Base-by-base conservation (phyloP, 1,284 basidiomycete species). In the Albatrellus sp. region DNA sequence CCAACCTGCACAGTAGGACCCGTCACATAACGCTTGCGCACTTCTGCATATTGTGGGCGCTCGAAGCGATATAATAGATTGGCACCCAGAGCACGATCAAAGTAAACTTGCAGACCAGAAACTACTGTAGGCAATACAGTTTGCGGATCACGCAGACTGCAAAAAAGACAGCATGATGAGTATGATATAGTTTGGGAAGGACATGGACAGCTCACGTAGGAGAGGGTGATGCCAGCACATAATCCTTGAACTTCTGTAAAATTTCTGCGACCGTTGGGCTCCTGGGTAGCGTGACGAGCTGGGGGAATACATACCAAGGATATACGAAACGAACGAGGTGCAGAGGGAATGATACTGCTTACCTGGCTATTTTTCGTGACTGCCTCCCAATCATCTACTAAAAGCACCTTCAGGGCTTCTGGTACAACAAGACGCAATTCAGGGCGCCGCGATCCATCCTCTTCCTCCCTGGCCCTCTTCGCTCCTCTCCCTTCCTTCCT, bases 341-440 rank as follows among this genome's bases (percentile, higher is more conserved):
- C 38, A 39, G 33, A 43, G 30, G 10, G 30, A 37, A 2, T n/a
- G 12, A 37, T 16, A 43, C 28, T 24, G 38, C 10, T 9, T 29
- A 84, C 90, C 74, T 89, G 86, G 56, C 80, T 82, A 58, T 93
- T 90, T 68, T 97, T 98, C 44, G 94, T 98, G 36, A 98, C 80
- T 13, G 84, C 80, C 65, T 98, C 94, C 94, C 94, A 98, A 56
- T 98, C 96, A 56, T 98, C 93, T 1, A 98, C 93, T 12, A 99
- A 71, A 48, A 88, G 73, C 29, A 85, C 72, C 62, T 98, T 98
- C 51, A 98, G 73, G 12, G 75, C 62, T 54, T 98, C 93, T 0
- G 94, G 96, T 11, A 98, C 81, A 44, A 72, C 75, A 40, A 98
- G 72, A 62, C 90, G 91, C 71, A 98, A 83, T 56, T 98, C 93